Evolutionary conservation across 208 protist species (phyloP), one percentile per base, ranked within the genome.

Genomic region (Trypanosoma cruzi): DNA sequence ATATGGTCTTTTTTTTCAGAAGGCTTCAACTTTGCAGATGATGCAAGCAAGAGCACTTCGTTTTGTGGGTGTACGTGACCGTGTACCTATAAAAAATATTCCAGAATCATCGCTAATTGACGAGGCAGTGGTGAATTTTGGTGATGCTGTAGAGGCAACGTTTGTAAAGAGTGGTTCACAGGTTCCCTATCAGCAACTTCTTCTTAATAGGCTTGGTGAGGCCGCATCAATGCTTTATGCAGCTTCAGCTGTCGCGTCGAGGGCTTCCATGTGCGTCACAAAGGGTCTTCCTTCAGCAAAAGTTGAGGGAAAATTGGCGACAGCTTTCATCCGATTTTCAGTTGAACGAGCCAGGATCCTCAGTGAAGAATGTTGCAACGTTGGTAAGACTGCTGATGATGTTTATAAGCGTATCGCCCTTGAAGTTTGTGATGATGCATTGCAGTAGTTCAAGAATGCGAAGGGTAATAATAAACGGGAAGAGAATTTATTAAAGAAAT

Each of bases 121-220:
- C 16, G 79, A 76, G 0, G 88, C 86, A 20, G 84, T 96, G 50
- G 76, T 94, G 28, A 87, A 77, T 29, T 96, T 96, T 76, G 88
- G 84, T 26, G 79, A 82, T 48, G 91, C 91, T 26, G 91, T 93
- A 16, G 88, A 96, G 67, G 50, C 80, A 0, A 85, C 85, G 11
- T 96, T 93, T 82, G 84, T 94, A 26, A 85, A 82, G 50, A 85
- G 89, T 60, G 89, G 78, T 1, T 87, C 81, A 2, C 84, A 85
- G 34, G 75, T 93, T 14, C 77, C 78, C 0, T 83, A 88, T 48
- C 81, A 94, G 71, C 86, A 92, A 64, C 80, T 96, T 49, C 49
- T 94, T 57, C 61, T 96, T 58, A 94, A 94, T 57, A 80, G 91
- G 37, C 72, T 96, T 26, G 91, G 91, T 7, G 88, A 96, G 54